Evolutionary conservation across 2,329 filamentous ascomycete species (phyloP), one percentile per base, ranked within the genome.

Genomic region (Alternaria sp.): DNA sequence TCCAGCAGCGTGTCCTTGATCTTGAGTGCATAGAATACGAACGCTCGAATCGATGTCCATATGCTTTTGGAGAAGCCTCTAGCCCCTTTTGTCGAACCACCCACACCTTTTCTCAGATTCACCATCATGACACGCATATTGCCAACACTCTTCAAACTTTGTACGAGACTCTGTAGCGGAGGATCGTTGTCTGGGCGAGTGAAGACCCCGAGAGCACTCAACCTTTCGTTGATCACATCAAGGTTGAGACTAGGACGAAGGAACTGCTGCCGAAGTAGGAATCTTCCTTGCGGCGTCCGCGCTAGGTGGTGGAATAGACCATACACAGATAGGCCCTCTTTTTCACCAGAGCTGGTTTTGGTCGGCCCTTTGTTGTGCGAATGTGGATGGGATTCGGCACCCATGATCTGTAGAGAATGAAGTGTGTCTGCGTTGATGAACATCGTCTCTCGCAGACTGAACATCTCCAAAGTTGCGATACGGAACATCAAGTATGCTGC

Each of bases 351-450:
- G 26, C 82, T 84, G 30, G 83, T 83, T 64, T 82, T 86, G 7
- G 84, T 86, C 3, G 88, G 87, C 0, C 91, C 91, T 79, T 91
- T 89, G 68, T 89, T 91, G 63, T 94, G 91, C 48, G 87, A 89
- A 71, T 93, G 93, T 5, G 92, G 94, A 75, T 96, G 93, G 11
- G 87, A 87, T 75, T 97, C 94, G 1, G 90, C 88, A 56, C 91
- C 89, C 26, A 97, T 83, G 28, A 99, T 92, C 70, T 97, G 94
- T 8, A 99, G 84, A 1, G 93, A 93, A 14, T 87, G 79, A 42
- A 98, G 81, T 0, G 94, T 91, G 72, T 97, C 93, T 3, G 86
- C 81, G 67, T 92, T 95, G 66, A 97, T 83, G 70, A 95, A 92
- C 88, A 91, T 90, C 0, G 83, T 85, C 43, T 85, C 83, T 22